These are phyloP conservation scores for Jackrogersella multiformis DNA, from an alignment of 495 filamentous ascomycete species.

Conservation along the genomic window DNA sequence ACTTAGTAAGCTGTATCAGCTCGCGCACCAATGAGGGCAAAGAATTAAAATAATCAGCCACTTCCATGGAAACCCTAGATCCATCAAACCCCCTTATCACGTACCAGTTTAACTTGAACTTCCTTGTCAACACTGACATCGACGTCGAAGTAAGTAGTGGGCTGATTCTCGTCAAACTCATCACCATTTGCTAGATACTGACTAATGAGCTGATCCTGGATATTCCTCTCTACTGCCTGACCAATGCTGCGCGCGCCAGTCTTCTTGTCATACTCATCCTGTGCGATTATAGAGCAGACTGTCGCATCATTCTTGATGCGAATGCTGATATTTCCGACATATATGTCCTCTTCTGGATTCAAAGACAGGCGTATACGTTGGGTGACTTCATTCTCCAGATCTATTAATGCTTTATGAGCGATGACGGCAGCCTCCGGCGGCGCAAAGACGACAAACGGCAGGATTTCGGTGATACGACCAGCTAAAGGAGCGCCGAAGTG, in stretches of 20 bases:
- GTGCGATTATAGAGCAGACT: conserved; percentile 17
- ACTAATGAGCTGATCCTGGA: conserved; percentile 17
- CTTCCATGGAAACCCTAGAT: no score
- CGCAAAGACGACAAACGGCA: conserved; percentile 59
- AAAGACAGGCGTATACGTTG: background rate
- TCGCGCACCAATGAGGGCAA: no score
- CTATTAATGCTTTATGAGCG: conserved; percentile 54
- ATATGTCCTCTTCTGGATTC: conserved; percentile 21
- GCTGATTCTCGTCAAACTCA: conserved; percentile 24
- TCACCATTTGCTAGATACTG: conserved; percentile 23
- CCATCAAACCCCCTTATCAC: background rate
- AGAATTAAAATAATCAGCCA: no score
- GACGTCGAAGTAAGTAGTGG: conserved; percentile 5
- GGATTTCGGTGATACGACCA: conserved; percentile 51
- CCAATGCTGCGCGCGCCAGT: conserved; percentile 30
- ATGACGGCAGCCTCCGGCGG: conserved; percentile 51
- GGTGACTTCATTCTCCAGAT: conserved; percentile 35
- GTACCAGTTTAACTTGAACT: conserved; percentile 3
- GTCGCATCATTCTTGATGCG: conserved; percentile 20
- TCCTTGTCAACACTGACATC: conserved; percentile 23
- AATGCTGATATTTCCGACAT: conserved; percentile 23
- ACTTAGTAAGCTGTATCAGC: conserved; percentile 27
- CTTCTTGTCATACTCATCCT: conserved; percentile 22
- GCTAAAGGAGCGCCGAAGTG: conserved; percentile 49
- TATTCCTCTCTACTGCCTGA: conserved; percentile 4